A percentile compares a stretch with the other conserved stretches of the same genome.
These are phyloP conservation scores for Osmanthus fragrans DNA, from an alignment of 257 asterid genomes.

Conservation along the genomic window DNA sequence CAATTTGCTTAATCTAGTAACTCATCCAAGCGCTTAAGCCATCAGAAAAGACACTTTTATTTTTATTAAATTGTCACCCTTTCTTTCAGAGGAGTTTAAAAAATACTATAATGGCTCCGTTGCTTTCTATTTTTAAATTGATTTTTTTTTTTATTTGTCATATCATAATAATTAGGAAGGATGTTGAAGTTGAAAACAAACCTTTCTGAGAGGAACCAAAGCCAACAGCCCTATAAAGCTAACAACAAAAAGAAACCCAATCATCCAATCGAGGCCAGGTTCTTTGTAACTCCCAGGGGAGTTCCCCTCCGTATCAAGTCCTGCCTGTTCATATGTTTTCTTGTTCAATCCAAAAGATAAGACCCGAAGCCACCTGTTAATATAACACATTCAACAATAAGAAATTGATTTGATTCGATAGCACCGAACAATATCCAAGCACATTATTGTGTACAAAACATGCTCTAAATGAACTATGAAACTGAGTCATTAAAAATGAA, in stretches of 20 bases:
- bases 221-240: constrained; percentile 69
- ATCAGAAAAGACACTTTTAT: not conserved
- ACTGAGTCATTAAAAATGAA: not conserved
- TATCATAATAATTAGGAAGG: too few species aligned
- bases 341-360: constrained; percentile 54
- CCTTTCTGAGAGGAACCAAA: constrained; percentile 74
- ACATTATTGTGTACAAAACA: not conserved
- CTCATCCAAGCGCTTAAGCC: not conserved
- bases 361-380: constrained; percentile 70
- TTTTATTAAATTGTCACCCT: too few species aligned
- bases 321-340: constrained; percentile 62
- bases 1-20: not conserved
- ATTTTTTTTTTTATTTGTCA: too few species aligned
- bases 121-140: too few species aligned
- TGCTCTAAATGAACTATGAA: not conserved
- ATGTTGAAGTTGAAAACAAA: constrained; percentile 8
- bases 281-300: constrained; percentile 51
- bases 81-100: too few species aligned
- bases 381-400: constrained; percentile 18
- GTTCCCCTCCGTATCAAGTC: constrained; percentile 59
- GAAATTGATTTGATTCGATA: not conserved
- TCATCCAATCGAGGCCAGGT: constrained; percentile 71
- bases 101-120: too few species aligned
- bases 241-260: constrained; percentile 59
- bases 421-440: not conserved